Percentiles rank a stretch among this genome's conserved stretches.
phyloP scores from a whole-genome alignment of 2,329 filamentous ascomycete genomes.

The Pyrenophora teres region DNA sequence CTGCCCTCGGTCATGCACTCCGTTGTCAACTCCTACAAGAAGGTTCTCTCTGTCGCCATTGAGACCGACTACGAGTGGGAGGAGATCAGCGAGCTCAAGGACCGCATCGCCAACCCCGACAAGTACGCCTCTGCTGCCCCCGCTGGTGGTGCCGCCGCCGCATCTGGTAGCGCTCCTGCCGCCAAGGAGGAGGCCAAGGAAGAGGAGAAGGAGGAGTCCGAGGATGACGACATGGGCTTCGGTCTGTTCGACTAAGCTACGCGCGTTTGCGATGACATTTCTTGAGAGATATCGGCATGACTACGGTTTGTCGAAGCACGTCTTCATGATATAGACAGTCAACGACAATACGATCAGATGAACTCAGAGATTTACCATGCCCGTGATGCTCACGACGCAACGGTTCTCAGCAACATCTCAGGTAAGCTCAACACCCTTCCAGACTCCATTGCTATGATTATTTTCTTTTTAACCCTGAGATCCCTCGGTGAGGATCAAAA shows the following conservation, averaged over 20 bases:
- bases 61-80: slow-evolving; percentile 92
- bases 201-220: slow-evolving; percentile 62
- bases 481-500: slow-evolving; percentile 62
- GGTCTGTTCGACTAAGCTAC: slow-evolving; percentile 59
- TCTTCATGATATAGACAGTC: slow-evolving; percentile 39
- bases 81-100: slow-evolving; percentile 97
- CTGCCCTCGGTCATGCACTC: slow-evolving; percentile 96
- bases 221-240: slow-evolving; percentile 61
- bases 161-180: slow-evolving; percentile 53
- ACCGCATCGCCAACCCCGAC: slow-evolving; percentile 98
- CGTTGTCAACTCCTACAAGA: slow-evolving; percentile 98
- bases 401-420: slow-evolving; percentile 7
- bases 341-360: slow-evolving; percentile 45
- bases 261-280: slow-evolving; percentile 23
- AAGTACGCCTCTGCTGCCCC: slow-evolving; percentile 88
- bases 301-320: slow-evolving; percentile 24
- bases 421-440: slow-evolving; percentile 43
- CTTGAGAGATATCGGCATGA: slow-evolving; percentile 27
- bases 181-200: slow-evolving; percentile 56
- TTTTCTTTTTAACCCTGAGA: slow-evolving; percentile 68
- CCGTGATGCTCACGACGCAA: slow-evolving; percentile 36
- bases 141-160: slow-evolving; percentile 59
- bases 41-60: slow-evolving; percentile 84
- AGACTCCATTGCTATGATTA: slow-evolving; percentile 59
- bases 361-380: slow-evolving; percentile 18